Percentiles rank a stretch among this genome's conserved stretches.
phyloP scores from a whole-genome alignment of 2,329 filamentous ascomycete genomes.

The Talaromyces verruculosus region DNA sequence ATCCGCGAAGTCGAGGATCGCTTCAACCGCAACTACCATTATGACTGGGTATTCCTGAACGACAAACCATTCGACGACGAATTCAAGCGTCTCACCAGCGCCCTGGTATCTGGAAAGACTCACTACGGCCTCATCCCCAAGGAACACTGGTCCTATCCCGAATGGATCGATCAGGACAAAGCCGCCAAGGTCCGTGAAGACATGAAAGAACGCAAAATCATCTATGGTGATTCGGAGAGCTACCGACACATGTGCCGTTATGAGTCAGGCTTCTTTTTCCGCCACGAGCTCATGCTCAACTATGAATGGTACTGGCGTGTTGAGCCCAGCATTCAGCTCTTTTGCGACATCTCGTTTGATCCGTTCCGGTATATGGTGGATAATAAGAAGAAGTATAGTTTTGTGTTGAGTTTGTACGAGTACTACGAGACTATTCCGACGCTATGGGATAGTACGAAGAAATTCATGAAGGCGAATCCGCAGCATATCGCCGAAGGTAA shows the following conservation, averaged over 20 bases:
- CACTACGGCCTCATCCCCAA: constrained; percentile 84
- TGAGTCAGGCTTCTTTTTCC: constrained; percentile 99
- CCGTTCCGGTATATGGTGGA: constrained; percentile 96
- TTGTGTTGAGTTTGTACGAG: constrained; percentile 92
- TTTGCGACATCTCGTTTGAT: constrained; percentile 92
- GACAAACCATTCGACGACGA: constrained; percentile 89
- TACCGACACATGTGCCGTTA: constrained; percentile 99
- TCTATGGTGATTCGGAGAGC: constrained; percentile 94
- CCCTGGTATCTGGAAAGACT: constrained; percentile 88
- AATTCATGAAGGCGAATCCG: constrained; percentile 86
- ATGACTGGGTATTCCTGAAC: constrained; percentile 99
- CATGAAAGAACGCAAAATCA: constrained; percentile 92
- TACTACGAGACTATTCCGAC: constrained; percentile 96
- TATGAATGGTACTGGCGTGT: constrained; percentile 99
- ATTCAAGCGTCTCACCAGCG: constrained; percentile 88
- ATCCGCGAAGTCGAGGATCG: constrained; percentile 97
- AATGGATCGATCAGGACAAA: constrained; percentile 93
- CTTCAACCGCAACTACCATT: constrained; percentile 95
- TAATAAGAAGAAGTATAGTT: constrained; percentile 97
- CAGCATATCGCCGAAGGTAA: constrained; percentile 84
- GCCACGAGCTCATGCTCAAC: constrained; percentile 85
- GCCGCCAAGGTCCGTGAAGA: constrained; percentile 87
- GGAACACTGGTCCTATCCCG: constrained; percentile 97
- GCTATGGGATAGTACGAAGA: constrained; percentile 91
- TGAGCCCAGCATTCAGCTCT: constrained; percentile 93